These are phyloP conservation scores for Penicillium bialowiezense DNA, from an alignment of 495 filamentous ascomycete species.

Conservation along the genomic window DNA sequence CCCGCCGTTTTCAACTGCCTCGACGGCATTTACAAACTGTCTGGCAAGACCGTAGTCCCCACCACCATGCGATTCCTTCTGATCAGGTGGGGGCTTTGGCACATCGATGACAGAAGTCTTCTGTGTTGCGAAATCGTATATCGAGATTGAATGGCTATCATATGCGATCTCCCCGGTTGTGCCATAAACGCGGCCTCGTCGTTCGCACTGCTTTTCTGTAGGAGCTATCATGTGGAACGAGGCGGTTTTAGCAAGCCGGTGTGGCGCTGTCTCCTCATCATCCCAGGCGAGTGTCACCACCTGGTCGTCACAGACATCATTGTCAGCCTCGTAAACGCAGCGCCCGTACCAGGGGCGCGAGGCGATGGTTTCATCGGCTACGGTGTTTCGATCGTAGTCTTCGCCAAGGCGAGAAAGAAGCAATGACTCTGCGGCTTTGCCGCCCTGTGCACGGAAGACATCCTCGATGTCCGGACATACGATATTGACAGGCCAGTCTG, in stretches of 20 bases:
- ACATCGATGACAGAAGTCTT: slow-evolving; percentile 25
- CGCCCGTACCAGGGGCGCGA: slow-evolving; percentile 80
- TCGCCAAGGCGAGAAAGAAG: slow-evolving; percentile 51
- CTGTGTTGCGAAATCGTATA: slow-evolving; percentile 39
- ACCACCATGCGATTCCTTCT: slow-evolving; percentile 65
- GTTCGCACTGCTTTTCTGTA: slow-evolving; percentile 80
- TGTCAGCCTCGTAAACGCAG: slow-evolving; percentile 91
- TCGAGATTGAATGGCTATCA: slow-evolving; percentile 44
- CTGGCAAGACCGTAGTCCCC: slow-evolving; percentile 79
- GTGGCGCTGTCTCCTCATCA: slow-evolving; percentile 36
- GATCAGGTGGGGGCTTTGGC: slow-evolving; percentile 35
- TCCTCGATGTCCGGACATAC: slow-evolving; percentile 91
- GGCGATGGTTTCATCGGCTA: slow-evolving; percentile 51
- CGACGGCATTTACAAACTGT: slow-evolving; percentile 77
- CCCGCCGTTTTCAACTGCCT: slow-evolving; percentile 69
- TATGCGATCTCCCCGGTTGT: slow-evolving; percentile 82
- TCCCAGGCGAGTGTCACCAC: slow-evolving; percentile 84
- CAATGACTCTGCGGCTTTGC: slow-evolving; percentile 21
- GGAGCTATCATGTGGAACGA: slow-evolving; percentile 92
- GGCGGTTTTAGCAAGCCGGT: slow-evolving; percentile 71
- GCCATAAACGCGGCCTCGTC: slow-evolving; percentile 80
- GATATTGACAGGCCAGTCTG: slow-evolving; percentile 79
- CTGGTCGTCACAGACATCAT: slow-evolving; percentile 88
- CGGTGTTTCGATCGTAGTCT: slow-evolving; percentile 58
- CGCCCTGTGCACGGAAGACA: slow-evolving; percentile 16